Base-by-base conservation (phyloP, 2,329 filamentous ascomycete genomes). In the Pseudovirgaria hyperparasitica region DNA sequence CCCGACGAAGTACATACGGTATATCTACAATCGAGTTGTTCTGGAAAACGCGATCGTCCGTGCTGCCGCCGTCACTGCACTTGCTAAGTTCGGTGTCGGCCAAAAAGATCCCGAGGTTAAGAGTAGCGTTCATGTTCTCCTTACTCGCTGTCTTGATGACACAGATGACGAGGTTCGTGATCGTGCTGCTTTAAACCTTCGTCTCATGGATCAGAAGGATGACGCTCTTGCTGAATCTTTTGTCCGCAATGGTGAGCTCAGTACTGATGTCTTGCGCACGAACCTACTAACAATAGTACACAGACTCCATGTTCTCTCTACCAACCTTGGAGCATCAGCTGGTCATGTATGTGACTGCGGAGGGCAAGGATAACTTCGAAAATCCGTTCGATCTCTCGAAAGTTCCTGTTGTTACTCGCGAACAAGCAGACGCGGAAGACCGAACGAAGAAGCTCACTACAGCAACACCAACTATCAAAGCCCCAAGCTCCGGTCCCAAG, bases 1-100 rank as follows among this genome's bases (percentile, higher is more conserved):
- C 45, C 90, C 90, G 0, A 96, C 90, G 30, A 96, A 98, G 67
- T 98, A 94, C 55, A 93, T 98, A 43, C 82, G 90, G 31, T 98
- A 96, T 58, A 98, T 98, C 50, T 98, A 98, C 65, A 98, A 98
- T 63, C 75, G 90, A 33, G 87, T 98, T 13, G 90, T 98, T 10
- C 63, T 98, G 27, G 90, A 98, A 58, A 98, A 98, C 50, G 85
- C 90, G 21, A 85, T 94, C 36, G 86, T 98, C 12, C 73, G 90
- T 41, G 90, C 90, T 25, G 86, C 90, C 7, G 90, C 90, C 27
- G 92, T 96, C 14, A 96, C 90, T 14, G 90, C 90, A 3, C 61
- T 98, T 36, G 84, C 87, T 45, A 98, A 96, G 57, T 98, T 98
- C 48, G 90, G 90, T 43, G 87, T 96, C 32, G 30, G 48, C 7